phyloP scores from a whole-genome alignment of 2,329 filamentous ascomycete genomes.

The Helminthosporium solani region DNA sequence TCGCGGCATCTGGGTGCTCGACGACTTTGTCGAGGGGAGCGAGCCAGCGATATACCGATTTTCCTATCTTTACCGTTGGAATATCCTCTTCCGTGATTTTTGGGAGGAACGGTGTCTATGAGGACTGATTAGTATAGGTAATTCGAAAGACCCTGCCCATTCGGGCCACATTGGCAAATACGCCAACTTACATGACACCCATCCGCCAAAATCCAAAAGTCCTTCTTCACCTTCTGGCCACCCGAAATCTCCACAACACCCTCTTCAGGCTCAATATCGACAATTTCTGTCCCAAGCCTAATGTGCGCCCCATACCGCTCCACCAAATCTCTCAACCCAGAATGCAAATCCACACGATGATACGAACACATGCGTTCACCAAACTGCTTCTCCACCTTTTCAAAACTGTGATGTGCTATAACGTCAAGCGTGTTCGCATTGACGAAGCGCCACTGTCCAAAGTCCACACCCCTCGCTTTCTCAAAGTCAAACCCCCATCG shows the following conservation, averaged over 20 bases:
- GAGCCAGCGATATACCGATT: slow-evolving; percentile 14
- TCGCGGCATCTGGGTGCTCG: slow-evolving; percentile 4
- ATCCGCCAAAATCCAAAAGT: slow-evolving; percentile 16
- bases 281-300: slow-evolving; percentile 9
- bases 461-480: slow-evolving; percentile 14
- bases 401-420: background rate
- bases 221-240: slow-evolving; percentile 10
- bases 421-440: slow-evolving; percentile 6
- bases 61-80: slow-evolving; percentile 12
- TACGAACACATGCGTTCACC: slow-evolving; percentile 13
- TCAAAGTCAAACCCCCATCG: slow-evolving; percentile 39
- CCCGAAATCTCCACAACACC: slow-evolving; percentile 20
- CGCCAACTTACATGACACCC: slow-evolving; percentile 15
- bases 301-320: slow-evolving; percentile 9
- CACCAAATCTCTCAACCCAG: slow-evolving; percentile 10
- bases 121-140: background rate
- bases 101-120: slow-evolving; percentile 9
- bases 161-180: no score
- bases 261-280: slow-evolving; percentile 29
- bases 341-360: slow-evolving; percentile 18
- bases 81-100: slow-evolving; percentile 9
- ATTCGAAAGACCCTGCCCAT: background rate
- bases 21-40: slow-evolving; percentile 12
- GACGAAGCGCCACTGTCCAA: slow-evolving; percentile 10
- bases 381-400: slow-evolving; percentile 10